phyloP scores from a whole-genome alignment of 2,329 filamentous ascomycete genomes.

The Fusarium euwallaceae region DNA sequence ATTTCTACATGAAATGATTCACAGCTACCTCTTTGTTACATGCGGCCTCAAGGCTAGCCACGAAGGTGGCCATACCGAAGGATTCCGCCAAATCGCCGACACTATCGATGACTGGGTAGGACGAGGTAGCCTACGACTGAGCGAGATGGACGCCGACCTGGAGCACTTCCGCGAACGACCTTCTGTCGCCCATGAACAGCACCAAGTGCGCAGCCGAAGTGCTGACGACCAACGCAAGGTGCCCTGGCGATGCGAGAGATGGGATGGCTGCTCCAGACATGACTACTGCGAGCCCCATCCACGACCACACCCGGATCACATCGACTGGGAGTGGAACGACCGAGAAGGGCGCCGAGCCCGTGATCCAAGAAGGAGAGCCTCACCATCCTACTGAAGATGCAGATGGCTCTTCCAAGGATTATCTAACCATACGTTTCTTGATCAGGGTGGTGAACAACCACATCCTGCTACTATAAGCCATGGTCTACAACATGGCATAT shows the following conservation, averaged over 20 bases:
- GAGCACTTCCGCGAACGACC: constrained; percentile 61
- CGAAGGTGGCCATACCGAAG: constrained; percentile 71
- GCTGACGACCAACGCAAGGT: constrained; percentile 31
- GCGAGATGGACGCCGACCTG: constrained; percentile 73
- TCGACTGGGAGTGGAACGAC: constrained; percentile 53
- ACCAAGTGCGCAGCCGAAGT: constrained; percentile 32
- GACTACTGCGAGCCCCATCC: constrained; percentile 37
- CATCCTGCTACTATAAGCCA: constrained; percentile 10
- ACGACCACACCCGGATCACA: constrained; percentile 32
- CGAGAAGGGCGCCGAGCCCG: constrained; percentile 51
- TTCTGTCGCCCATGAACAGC: constrained; percentile 41
- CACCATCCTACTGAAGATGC: constrained; percentile 47
- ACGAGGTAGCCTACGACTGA: constrained; percentile 65
- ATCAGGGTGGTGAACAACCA: constrained; percentile 2
- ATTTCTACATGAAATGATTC: constrained; percentile 76
- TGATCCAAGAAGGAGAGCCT: constrained; percentile 41
- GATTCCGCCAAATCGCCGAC: constrained; percentile 69
- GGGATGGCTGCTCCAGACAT: constrained; percentile 33
- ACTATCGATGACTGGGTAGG: constrained; percentile 74
- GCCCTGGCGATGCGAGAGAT: constrained; percentile 35
- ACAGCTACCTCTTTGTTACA: constrained; percentile 74
- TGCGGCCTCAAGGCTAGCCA: constrained; percentile 70
- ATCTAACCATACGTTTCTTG: constrained; percentile 23
- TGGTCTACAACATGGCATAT: constrained; percentile 7
- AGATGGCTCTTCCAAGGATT: constrained; percentile 29